These are phyloP conservation scores for Pseudogymnoascus sp. DNA, from an alignment of 2,329 filamentous ascomycete species.

Conservation along the genomic window DNA sequence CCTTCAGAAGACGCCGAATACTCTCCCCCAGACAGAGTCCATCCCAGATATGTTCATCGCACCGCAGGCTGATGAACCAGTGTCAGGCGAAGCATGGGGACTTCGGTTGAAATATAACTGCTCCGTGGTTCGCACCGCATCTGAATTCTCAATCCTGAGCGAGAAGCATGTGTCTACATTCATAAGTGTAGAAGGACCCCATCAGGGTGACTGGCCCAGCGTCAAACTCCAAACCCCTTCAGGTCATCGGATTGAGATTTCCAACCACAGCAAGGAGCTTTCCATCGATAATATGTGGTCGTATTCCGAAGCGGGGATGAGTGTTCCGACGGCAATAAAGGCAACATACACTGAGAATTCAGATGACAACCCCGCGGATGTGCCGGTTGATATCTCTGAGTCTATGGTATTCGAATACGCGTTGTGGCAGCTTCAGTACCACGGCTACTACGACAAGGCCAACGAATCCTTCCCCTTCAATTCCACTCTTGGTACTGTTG, in stretches of 20 bases:
- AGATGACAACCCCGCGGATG: too few species aligned
- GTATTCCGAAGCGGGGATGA: background rate
- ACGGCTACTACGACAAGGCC: background rate
- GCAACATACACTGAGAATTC: background rate
- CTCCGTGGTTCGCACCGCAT: background rate
- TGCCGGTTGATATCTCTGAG: background rate
- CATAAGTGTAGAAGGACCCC: background rate
- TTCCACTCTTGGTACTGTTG: background rate
- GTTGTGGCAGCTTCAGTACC: background rate
- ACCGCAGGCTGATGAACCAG: constrained; percentile 1
- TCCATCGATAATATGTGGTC: background rate
- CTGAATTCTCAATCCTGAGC: constrained; percentile 3
- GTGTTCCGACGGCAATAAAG: background rate
- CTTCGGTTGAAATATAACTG: constrained; percentile 4
- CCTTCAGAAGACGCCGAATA: background rate
- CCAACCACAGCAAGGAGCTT: background rate
- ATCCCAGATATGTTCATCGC: constrained; percentile 3
- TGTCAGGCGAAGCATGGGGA: constrained; percentile 5
- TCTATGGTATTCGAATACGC: background rate
- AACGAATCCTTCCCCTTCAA: background rate
- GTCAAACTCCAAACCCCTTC: background rate
- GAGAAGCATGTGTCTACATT: background rate
- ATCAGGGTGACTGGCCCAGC: background rate
- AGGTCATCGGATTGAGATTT: background rate
- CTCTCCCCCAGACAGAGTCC: background rate